phyloP scores from a whole-genome alignment of 345 rosid genomes.

The Populus euphratica region DNA sequence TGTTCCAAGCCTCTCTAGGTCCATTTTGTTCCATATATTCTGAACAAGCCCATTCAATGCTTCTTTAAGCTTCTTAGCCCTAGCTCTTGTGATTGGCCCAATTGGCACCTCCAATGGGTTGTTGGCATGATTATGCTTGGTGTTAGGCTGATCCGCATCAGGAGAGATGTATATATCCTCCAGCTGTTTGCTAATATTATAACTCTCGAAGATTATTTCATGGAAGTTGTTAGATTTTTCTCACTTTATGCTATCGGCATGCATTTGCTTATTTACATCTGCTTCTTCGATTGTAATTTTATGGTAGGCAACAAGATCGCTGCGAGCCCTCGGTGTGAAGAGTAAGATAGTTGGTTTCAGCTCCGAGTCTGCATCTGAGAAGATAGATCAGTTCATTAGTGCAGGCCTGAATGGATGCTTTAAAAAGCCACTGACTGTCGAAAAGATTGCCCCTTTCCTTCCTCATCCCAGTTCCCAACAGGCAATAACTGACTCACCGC shows the following conservation, averaged over 20 bases:
- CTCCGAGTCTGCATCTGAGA: neutral
- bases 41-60: too few relatives aligned
- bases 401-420: neutral
- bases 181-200: neutral
- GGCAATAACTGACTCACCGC: neutral
- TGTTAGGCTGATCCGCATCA: too few relatives aligned
- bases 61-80: too few relatives aligned
- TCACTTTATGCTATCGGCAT: neutral
- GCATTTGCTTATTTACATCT: neutral
- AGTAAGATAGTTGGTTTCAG: neutral
- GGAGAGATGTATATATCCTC: neutral
- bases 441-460: neutral
- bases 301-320: neutral
- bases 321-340: neutral
- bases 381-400: neutral
- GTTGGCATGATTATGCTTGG: too few relatives aligned
- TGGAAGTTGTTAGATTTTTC: neutral
- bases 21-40: too few relatives aligned
- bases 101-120: too few relatives aligned
- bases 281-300: neutral
- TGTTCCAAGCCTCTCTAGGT: too few relatives aligned
- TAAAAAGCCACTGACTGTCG: neutral
- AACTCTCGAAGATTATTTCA: neutral
- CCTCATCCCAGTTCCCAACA: neutral
- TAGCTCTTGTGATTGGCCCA: too few relatives aligned